phyloP scores from a whole-genome alignment of 805 yeast genomes.

The Kuraishia cidri region DNA sequence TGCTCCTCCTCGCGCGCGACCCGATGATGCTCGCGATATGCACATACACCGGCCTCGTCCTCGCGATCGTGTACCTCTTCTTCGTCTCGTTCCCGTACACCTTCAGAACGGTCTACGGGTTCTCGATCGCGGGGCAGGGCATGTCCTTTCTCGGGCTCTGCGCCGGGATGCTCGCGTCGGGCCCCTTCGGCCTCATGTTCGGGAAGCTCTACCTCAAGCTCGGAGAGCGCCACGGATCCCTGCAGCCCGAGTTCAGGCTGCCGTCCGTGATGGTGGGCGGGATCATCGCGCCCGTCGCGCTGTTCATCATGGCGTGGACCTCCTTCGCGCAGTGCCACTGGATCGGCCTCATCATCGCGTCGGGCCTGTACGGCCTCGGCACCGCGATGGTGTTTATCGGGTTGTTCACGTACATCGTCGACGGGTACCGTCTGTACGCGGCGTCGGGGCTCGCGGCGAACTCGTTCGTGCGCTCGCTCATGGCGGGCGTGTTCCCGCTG shows the following conservation, averaged over 20 bases:
- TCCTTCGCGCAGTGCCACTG: conserved; percentile 41
- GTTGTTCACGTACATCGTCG: conserved; percentile 29
- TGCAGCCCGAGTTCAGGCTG: conserved; percentile 46
- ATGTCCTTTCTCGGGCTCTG: conserved; percentile 55
- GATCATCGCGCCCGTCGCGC: conserved; percentile 38
- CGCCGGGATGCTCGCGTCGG: conserved; percentile 39
- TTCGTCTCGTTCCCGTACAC: conserved; percentile 60
- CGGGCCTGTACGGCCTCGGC: conserved; percentile 32
- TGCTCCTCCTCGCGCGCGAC: conserved; percentile 35
- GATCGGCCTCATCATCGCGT: conserved; percentile 41
- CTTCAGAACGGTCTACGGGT: conserved; percentile 41
- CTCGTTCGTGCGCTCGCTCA: conserved; percentile 39
- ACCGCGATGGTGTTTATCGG: conserved; percentile 32
- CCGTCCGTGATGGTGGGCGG: conserved; percentile 53
- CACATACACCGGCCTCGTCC: conserved; percentile 44
- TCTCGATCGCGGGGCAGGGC: conserved; percentile 46
- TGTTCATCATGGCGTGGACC: conserved; percentile 55
- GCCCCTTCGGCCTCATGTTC: conserved; percentile 20
- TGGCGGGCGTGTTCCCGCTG: conserved; percentile 50
- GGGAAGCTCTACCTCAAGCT: conserved; percentile 23
- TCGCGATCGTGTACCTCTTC: conserved; percentile 56
- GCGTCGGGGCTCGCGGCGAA: conserved; percentile 46
- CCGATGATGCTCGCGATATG: conserved; percentile 49
- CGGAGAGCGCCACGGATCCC: conserved; percentile 27
- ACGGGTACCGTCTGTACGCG: conserved; percentile 35